Conservation (phyloP, 352 stramenopile species). For the Pythium folliculosum region DNA sequence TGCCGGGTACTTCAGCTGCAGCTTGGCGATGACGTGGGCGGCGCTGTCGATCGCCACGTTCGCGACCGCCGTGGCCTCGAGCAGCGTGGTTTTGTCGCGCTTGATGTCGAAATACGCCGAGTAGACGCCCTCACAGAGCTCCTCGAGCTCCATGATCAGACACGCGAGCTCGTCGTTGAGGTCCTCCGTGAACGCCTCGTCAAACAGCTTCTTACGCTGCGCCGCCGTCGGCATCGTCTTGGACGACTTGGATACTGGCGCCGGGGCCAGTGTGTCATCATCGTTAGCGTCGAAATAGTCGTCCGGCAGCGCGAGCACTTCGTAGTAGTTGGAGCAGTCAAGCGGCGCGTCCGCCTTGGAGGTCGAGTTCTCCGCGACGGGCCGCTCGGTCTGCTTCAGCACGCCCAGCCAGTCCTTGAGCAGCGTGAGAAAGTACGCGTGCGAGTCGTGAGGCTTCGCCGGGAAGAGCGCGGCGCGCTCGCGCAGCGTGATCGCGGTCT, state of each 20-base stretch:
- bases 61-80: slow-evolving; percentile 37
- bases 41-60: slow-evolving; percentile 38
- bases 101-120: slow-evolving; percentile 35
- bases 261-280: background rate
- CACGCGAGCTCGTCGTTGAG: slow-evolving; percentile 24
- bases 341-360: background rate
- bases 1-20: background rate
- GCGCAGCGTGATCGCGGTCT: background rate
- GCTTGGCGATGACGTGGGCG: slow-evolving; percentile 15
- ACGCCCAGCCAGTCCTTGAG: background rate
- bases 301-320: slow-evolving; percentile 14
- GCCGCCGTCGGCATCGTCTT: background rate
- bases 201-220: slow-evolving; percentile 7
- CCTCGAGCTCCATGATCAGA: slow-evolving; percentile 37
- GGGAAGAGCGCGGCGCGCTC: background rate
- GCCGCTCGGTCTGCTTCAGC: background rate
- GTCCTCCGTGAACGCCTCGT: slow-evolving; percentile 30
- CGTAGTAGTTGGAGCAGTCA: slow-evolving; percentile 24
- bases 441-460: background rate
- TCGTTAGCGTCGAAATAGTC: slow-evolving; percentile 12
- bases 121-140: slow-evolving; percentile 24
- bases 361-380: background rate
- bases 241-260: background rate
- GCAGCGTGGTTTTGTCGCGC: slow-evolving; percentile 31
- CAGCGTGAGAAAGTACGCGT: background rate